A percentile compares a stretch with the other conserved stretches of the same genome.
These are phyloP conservation scores for Graphilbum ipis-grandicollis DNA, from an alignment of 2,329 filamentous ascomycete species.

Conservation along the genomic window DNA sequence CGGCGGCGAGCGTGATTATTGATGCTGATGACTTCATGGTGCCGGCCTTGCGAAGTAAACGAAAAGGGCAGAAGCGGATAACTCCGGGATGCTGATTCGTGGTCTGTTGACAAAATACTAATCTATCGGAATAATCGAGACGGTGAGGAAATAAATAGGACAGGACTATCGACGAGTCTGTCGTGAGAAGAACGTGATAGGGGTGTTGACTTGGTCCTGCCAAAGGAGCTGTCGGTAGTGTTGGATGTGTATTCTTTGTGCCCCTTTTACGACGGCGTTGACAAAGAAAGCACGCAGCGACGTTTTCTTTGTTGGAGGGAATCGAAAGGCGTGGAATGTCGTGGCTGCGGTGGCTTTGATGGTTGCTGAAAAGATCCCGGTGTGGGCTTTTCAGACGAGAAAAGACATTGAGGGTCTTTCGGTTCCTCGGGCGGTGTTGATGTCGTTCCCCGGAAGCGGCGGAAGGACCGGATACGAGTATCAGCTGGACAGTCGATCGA, in stretches of 20 bases:
- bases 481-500: background rate
- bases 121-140: no score
- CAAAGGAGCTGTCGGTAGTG: background rate
- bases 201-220: slow-evolving; percentile 2
- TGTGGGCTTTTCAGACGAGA: background rate
- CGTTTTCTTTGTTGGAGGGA: background rate
- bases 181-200: background rate
- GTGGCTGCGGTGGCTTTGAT: no score
- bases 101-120: no score
- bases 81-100: no score
- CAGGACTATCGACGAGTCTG: no score
- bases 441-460: background rate
- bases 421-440: background rate
- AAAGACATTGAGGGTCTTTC: slow-evolving; percentile 3
- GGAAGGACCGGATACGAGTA: background rate
- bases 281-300: no score
- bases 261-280: no score
- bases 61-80: no score
- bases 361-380: background rate
- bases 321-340: no score
- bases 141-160: background rate
- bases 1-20: slow-evolving; percentile 4
- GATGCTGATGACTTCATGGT: slow-evolving; percentile 7
- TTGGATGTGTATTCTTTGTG: background rate
- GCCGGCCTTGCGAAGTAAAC: no score